These are phyloP conservation scores for Erythrophleum ivorense DNA, from an alignment of 331 rosid species.

Conservation along the genomic window DNA sequence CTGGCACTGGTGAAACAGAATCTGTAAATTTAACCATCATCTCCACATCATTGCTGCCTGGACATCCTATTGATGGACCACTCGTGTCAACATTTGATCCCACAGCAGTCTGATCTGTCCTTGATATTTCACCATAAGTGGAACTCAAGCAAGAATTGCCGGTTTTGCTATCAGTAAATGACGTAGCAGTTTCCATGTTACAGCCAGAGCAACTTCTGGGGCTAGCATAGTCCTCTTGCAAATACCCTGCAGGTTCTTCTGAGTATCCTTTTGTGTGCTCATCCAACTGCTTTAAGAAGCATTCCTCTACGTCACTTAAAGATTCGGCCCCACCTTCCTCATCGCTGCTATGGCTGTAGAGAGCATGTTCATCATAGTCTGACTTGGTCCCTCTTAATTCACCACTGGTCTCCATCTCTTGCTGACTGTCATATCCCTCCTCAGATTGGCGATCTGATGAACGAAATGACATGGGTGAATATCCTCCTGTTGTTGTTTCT, in stretches of 20 bases:
- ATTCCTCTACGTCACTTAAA: constrained; percentile 61
- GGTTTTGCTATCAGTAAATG: constrained; percentile 59
- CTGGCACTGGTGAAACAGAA: constrained; percentile 45
- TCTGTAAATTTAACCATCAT: constrained; percentile 50
- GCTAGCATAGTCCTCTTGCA: constrained; percentile 44
- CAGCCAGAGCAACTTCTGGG: constrained; percentile 54
- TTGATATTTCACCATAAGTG: constrained; percentile 46
- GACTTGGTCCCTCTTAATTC: constrained; percentile 59
- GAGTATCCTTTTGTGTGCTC: constrained; percentile 49
- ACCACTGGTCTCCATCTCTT: constrained; percentile 71
- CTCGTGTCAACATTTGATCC: constrained; percentile 45
- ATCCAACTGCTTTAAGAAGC: constrained; percentile 67
- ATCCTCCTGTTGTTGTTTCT: constrained; percentile 63
- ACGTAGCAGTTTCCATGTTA: constrained; percentile 48
- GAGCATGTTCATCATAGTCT: constrained; percentile 55
- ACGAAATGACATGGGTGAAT: constrained; percentile 77
- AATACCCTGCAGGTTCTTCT: constrained; percentile 44
- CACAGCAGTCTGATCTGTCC: constrained; percentile 39
- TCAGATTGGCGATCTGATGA: constrained; percentile 70
- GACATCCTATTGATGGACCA: constrained; percentile 51
- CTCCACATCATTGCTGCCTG: constrained; percentile 47
- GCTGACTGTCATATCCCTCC: constrained; percentile 75
- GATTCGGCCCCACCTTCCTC: constrained; percentile 57
- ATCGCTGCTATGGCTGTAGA: constrained; percentile 57
- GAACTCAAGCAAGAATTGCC: constrained; percentile 50